A percentile compares a stretch with the other conserved stretches of the same genome.
Evolutionary conservation across 2,329 filamentous ascomycete species (phyloP).

Genomic region (Aspergillus tanneri): DNA sequence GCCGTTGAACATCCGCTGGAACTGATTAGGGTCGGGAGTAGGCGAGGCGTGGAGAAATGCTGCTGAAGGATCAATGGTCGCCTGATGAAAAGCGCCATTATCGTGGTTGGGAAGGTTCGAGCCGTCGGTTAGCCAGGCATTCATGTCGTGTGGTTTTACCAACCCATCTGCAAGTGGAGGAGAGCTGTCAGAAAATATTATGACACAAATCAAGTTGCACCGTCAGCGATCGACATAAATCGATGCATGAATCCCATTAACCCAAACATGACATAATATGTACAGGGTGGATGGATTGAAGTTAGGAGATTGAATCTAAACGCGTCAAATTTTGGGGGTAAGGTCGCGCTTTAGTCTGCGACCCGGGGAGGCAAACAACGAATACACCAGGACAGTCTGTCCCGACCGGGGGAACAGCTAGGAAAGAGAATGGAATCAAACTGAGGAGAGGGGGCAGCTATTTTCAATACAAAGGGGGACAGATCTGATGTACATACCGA

Average conservation of each 20-base stretch:
- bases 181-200: slow-evolving; percentile 27
- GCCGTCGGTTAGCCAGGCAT: slow-evolving; percentile 52
- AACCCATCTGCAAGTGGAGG: slow-evolving; percentile 45
- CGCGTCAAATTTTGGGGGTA: slow-evolving; percentile 25
- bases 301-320: slow-evolving; percentile 18
- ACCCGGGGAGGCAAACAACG: slow-evolving; percentile 22
- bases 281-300: slow-evolving; percentile 8
- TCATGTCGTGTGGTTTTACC: slow-evolving; percentile 50
- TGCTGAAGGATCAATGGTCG: slow-evolving; percentile 49
- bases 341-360: slow-evolving; percentile 27
- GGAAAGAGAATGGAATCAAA: slow-evolving; percentile 3
- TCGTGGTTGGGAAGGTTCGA: slow-evolving; percentile 49
- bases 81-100: slow-evolving; percentile 49
- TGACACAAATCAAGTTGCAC: slow-evolving; percentile 18
- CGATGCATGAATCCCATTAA: slow-evolving; percentile 1
- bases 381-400: slow-evolving; percentile 17
- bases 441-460: slow-evolving; percentile 5
- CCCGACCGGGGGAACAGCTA: slow-evolving; percentile 19
- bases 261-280: background rate
- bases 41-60: slow-evolving; percentile 50
- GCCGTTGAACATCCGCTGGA: slow-evolving; percentile 74
- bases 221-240: slow-evolving; percentile 28
- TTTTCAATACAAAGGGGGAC: slow-evolving; percentile 9
- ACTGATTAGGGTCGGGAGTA: slow-evolving; percentile 51
- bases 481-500: slow-evolving; percentile 39